Percentiles rank a stretch among this genome's conserved stretches.
phyloP scores from a whole-genome alignment of 2,329 filamentous ascomycete species.

The Aspergillus costaricaensis region DNA sequence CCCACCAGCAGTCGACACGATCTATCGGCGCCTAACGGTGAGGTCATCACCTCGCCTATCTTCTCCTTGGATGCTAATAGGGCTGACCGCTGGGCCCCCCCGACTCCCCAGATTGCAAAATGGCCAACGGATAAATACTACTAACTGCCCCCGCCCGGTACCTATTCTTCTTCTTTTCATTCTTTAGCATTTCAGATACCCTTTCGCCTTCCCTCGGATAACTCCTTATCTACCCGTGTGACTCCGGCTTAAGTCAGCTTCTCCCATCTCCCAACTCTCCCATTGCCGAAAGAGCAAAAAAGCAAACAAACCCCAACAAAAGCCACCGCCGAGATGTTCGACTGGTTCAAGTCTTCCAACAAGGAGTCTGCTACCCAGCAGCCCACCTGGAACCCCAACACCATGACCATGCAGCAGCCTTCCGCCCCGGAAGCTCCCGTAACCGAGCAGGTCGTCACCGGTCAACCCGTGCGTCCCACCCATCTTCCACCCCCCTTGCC shows the following conservation, averaged over 20 bases:
- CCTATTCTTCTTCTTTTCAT: neutral
- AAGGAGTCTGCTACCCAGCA: conserved; percentile 15
- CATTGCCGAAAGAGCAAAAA: too few relatives aligned
- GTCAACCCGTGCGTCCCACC: conserved; percentile 22
- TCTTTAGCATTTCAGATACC: neutral
- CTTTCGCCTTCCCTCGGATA: neutral
- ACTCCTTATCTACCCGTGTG: neutral
- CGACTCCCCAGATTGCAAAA: neutral
- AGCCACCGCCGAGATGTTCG: conserved; percentile 15
- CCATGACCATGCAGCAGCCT: conserved; percentile 27
- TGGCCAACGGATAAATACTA: neutral
- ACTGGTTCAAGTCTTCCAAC: conserved; percentile 26
- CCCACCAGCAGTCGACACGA: neutral
- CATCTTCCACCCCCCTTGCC: neutral
- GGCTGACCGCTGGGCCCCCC: neutral
- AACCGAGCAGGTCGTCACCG: conserved; percentile 21
- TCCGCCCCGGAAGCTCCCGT: conserved; percentile 20
- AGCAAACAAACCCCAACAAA: neutral
- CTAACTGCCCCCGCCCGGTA: neutral
- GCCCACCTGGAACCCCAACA: conserved; percentile 25
- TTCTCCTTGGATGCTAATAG: neutral
- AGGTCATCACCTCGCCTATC: neutral
- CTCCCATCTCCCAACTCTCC: neutral
- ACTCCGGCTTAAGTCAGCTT: neutral
- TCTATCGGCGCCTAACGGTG: neutral